Percentiles rank a stretch among this genome's conserved stretches.
Conservation (phyloP, 768 basidiomycete species). For the Lentinula raphanica region DNA sequence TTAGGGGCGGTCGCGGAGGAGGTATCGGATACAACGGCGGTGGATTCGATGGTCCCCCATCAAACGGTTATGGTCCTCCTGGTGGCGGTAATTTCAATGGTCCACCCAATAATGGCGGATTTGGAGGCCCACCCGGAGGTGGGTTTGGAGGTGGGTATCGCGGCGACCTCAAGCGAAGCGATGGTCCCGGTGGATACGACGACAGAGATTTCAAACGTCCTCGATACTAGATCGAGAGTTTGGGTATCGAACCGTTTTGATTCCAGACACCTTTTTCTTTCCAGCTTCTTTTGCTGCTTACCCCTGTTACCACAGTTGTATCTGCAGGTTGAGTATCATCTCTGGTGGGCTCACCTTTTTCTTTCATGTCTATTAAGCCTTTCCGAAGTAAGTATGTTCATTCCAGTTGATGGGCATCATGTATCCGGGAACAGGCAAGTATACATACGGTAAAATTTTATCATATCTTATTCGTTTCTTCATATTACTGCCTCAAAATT, state of each 20-base stretch:
- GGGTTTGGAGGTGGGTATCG: constrained; percentile 53
- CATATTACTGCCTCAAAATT: not conserved
- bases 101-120: constrained; percentile 28
- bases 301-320: constrained; percentile 1
- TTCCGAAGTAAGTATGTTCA: constrained; percentile 8
- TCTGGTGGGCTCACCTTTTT: constrained; percentile 2
- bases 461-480: not conserved
- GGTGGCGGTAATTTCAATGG: constrained; percentile 38
- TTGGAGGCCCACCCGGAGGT: constrained; percentile 41
- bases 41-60: constrained; percentile 50
- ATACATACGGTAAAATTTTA: constrained; percentile 6
- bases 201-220: constrained; percentile 80
- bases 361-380: not conserved
- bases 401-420: constrained; percentile 5
- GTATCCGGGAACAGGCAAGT: constrained; percentile 7
- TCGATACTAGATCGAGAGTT: constrained; percentile 50
- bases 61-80: constrained; percentile 31
- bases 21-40: constrained; percentile 68
- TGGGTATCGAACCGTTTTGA: not conserved
- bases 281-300: not conserved
- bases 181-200: constrained; percentile 72
- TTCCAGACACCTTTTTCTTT: not conserved
- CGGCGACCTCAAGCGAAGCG: constrained; percentile 71
- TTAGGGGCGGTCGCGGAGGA: constrained; percentile 60
- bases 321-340: constrained; percentile 8